Evolutionary conservation across 164 flowering plant genomes (phyloP), one percentile per base, ranked within the genome.

Genomic region (Platanus orientalis): DNA sequence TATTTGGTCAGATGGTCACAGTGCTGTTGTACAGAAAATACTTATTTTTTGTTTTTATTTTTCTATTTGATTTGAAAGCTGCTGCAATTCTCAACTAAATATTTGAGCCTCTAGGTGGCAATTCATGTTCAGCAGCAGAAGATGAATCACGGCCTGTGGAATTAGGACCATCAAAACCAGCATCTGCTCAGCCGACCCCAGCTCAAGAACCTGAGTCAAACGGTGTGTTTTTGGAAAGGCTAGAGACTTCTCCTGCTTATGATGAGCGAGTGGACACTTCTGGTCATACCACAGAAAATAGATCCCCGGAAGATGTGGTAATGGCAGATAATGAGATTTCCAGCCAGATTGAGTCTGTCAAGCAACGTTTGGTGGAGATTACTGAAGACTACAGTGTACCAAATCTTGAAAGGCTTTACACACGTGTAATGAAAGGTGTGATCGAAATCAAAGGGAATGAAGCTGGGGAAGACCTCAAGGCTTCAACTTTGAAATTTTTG

Each of bases 361-460:
- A 85, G 82, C 78, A 67, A 65, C 77, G 61, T 7, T 71, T 92
- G 54, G 61, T 89, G 64, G 87, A 81, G 62, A 72, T 71, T 6
- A 82, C 86, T 0, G 78, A 78, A 62, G 83, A 68, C 26, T 92
- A 84, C 56, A 80, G 76, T 34, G 80, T 95, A 55, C 97, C 99
- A 7, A 89, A 87, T 77, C 88, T 95, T 36, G 99, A 95, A 74
- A 86, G 92, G 76, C 83, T 95, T 6, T 90, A 95, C 75, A 73
- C 90, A 0, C 77, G 85, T 7, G 57, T 92, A 7, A 79, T 91
- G 79, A 90, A 83, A 78, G 86, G 89, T 24, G 81, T 80, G 7
- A 75, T 90, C 24, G 87, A 78, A 61, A 67, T 69, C 26, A 85
- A 78, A 69, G 73, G 63, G 29, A 53, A 54, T n/a, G n/a, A n/a